Conservation (phyloP, 2,329 filamentous ascomycete species). For the Aspergillus tanneri region DNA sequence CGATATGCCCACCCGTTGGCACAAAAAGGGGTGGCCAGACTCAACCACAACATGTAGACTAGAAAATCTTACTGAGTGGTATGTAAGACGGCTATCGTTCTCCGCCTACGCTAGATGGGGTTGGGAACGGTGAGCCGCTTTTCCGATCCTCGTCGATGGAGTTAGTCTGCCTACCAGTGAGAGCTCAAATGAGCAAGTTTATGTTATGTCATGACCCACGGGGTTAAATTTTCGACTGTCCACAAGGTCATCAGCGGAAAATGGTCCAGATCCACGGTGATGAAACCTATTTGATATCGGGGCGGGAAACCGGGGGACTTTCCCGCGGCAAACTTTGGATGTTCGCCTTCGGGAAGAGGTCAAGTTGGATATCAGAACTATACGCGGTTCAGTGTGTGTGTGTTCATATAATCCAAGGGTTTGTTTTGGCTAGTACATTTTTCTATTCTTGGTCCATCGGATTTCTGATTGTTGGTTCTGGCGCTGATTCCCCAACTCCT, state of each 20-base stretch:
- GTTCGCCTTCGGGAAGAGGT: slow-evolving; percentile 21
- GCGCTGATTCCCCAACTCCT: neutral
- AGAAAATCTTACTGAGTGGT: neutral
- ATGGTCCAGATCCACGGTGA: slow-evolving; percentile 25
- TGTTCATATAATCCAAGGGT: slow-evolving; percentile 25
- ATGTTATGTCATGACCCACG: slow-evolving; percentile 25
- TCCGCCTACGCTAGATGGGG: slow-evolving; percentile 20
- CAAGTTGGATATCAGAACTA: slow-evolving; percentile 34
- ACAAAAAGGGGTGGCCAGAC: slow-evolving; percentile 17
- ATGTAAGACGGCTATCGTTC: slow-evolving; percentile 20
- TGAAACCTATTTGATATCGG: slow-evolving; percentile 24
- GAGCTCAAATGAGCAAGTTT: slow-evolving; percentile 17
- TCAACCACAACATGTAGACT: neutral
- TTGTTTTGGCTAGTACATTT: slow-evolving; percentile 10
- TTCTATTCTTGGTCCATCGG: slow-evolving; percentile 5
- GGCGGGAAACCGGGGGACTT: slow-evolving; percentile 34
- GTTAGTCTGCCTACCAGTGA: slow-evolving; percentile 16
- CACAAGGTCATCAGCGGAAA: slow-evolving; percentile 35
- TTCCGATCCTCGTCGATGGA: slow-evolving; percentile 20
- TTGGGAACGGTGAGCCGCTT: slow-evolving; percentile 18
- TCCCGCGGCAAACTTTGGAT: slow-evolving; percentile 35
- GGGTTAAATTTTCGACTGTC: slow-evolving; percentile 19
- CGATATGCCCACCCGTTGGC: slow-evolving; percentile 29
- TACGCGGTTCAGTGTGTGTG: slow-evolving; percentile 12
- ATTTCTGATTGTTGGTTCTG: slow-evolving; percentile 5